These are phyloP conservation scores for Salix arbutifolia DNA, from an alignment of 345 rosid genomes.

Conservation along the genomic window DNA sequence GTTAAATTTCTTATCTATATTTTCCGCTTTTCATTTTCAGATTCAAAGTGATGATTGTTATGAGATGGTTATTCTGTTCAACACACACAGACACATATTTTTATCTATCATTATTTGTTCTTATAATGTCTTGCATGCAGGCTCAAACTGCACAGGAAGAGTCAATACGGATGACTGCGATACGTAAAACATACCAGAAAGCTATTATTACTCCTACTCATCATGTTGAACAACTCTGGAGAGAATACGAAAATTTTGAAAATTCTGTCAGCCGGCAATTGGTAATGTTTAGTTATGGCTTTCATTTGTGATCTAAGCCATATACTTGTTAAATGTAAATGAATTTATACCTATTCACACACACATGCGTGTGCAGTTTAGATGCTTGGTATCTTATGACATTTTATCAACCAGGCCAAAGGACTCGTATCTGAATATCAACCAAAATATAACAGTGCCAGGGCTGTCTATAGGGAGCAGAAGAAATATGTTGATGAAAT, in stretches of 20 bases:
- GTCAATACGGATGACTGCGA: conserved; percentile 68
- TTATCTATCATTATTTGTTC: conserved; percentile 6
- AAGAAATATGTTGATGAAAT: conserved; percentile 91
- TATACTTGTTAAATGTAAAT: not conserved
- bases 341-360: not conserved
- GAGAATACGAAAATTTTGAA: conserved; percentile 87
- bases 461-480: conserved; percentile 88
- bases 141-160: conserved; percentile 67
- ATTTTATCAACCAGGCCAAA: conserved; percentile 66
- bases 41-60: not conserved
- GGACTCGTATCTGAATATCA: conserved; percentile 87
- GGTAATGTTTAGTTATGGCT: conserved; percentile 40
- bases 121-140: conserved; percentile 40
- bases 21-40: conserved; percentile 2
- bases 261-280: conserved; percentile 87
- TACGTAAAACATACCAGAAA: conserved; percentile 78
- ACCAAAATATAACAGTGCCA: conserved; percentile 83
- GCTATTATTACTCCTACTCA: conserved; percentile 87
- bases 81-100: not conserved
- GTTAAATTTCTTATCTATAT: conserved; percentile 32
- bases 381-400: conserved; percentile 14
- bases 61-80: not conserved
- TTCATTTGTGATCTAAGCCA: not conserved
- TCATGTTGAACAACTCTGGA: conserved; percentile 95
- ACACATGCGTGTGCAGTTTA: not conserved